These are phyloP conservation scores for Amylocarpus encephaloides DNA, from an alignment of 2,329 filamentous ascomycete species.

Conservation along the genomic window DNA sequence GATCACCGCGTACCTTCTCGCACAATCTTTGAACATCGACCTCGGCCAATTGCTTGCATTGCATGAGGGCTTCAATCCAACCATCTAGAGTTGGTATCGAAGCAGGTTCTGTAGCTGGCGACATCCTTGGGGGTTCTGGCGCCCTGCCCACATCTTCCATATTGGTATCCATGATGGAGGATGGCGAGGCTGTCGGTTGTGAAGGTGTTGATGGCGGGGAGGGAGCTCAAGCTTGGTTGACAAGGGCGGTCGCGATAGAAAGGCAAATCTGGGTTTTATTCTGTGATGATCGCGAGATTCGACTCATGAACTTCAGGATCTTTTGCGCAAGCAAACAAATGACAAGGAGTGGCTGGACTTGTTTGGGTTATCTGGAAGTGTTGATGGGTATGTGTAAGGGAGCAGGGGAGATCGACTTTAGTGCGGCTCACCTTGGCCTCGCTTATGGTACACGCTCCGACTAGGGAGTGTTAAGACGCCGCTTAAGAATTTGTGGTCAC, in stretches of 20 bases:
- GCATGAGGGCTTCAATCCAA: constrained; percentile 98
- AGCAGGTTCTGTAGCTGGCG: constrained; percentile 73
- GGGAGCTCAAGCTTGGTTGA: constrained; percentile 23
- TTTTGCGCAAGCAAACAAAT: background rate
- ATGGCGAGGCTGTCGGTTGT: constrained; percentile 6
- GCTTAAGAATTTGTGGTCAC: too few species aligned
- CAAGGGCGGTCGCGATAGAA: constrained; percentile 17
- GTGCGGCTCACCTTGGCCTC: background rate
- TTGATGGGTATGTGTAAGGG: constrained; percentile 10
- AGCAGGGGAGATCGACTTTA: background rate
- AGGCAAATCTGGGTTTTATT: constrained; percentile 11
- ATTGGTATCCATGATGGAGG: constrained; percentile 76
- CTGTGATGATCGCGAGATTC: constrained; percentile 7
- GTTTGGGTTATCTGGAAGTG: constrained; percentile 24
- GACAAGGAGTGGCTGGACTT: background rate
- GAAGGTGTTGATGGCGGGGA: constrained; percentile 8
- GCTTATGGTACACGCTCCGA: background rate
- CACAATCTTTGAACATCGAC: constrained; percentile 92
- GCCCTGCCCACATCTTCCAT: constrained; percentile 97
- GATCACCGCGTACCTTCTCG: constrained; percentile 69
- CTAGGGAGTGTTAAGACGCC: background rate
- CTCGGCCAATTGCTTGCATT: constrained; percentile 95
- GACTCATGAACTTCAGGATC: constrained; percentile 4
- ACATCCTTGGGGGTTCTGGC: constrained; percentile 69
- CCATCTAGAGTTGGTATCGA: constrained; percentile 90